These are phyloP conservation scores for Lepidium didymum DNA, from an alignment of 345 rosid genomes.

Conservation along the genomic window DNA sequence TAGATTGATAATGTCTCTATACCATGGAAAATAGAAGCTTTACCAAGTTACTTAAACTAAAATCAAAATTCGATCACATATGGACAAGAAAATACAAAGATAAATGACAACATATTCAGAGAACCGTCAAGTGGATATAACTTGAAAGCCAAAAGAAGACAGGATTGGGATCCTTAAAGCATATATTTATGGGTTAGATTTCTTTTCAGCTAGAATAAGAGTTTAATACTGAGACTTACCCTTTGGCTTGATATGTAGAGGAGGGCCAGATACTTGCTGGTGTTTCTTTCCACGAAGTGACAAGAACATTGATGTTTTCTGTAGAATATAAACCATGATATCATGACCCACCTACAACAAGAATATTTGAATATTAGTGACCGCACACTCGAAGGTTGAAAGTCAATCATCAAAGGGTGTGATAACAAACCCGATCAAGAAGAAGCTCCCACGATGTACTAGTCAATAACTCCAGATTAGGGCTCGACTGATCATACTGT, in stretches of 20 bases:
- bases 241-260: constrained; percentile 12
- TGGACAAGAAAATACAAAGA: not conserved
- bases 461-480: constrained; percentile 44
- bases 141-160: not conserved
- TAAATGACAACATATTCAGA: not conserved
- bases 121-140: not conserved
- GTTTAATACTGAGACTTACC: constrained; percentile 3
- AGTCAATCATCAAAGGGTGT: not conserved
- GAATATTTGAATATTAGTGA: not conserved
- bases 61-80: not conserved
- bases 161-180: not conserved
- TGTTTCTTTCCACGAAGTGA: constrained; percentile 42
- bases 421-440: constrained; percentile 49
- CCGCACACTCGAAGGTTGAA: not conserved
- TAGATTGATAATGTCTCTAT: not conserved
- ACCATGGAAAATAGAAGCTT: not conserved
- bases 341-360: constrained; percentile 54
- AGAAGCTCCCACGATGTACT: constrained; percentile 63
- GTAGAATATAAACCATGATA: constrained; percentile 60
- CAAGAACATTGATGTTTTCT: constrained; percentile 50
- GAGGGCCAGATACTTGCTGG: constrained; percentile 65
- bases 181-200: not conserved
- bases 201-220: not conserved
- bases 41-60: not conserved
- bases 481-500: constrained; percentile 49